phyloP scores from a whole-genome alignment of 331 rosid species.

The Arachis monticola region DNA sequence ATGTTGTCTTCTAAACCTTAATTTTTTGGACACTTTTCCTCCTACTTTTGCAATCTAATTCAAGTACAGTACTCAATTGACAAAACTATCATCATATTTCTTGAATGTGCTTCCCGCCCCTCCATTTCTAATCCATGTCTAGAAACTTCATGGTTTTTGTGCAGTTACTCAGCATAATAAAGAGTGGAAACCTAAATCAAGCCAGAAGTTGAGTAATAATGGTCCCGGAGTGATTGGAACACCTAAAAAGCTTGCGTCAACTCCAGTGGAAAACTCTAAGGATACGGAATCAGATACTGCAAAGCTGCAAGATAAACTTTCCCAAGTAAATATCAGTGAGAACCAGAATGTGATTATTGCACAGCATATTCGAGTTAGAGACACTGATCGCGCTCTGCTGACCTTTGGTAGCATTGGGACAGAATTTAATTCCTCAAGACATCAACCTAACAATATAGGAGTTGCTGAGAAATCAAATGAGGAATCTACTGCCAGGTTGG shows the following conservation, averaged over 20 bases:
- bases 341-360: constrained; percentile 88
- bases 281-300: constrained; percentile 54
- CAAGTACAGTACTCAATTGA: neutral
- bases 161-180: constrained; percentile 87
- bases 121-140: constrained; percentile 19
- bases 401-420: constrained; percentile 90
- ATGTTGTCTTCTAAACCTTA: neutral
- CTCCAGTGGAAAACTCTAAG: constrained; percentile 55
- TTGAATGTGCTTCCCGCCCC: neutral
- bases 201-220: constrained; percentile 65
- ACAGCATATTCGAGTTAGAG: constrained; percentile 85
- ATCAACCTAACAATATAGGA: constrained; percentile 50
- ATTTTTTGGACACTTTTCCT: neutral
- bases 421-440: constrained; percentile 59
- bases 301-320: constrained; percentile 63
- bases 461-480: constrained; percentile 57
- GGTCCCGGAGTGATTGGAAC: constrained; percentile 83
- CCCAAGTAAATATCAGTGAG: constrained; percentile 57
- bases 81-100: constrained; percentile 2
- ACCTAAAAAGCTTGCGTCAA: constrained; percentile 62
- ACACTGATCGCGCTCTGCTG: constrained; percentile 69
- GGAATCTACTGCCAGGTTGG: constrained; percentile 71
- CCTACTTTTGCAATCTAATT: neutral
- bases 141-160: constrained; percentile 43
- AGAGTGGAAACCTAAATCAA: constrained; percentile 95